Conservation (phyloP, 768 basidiomycete genomes). For the Trametes sanguinea region DNA sequence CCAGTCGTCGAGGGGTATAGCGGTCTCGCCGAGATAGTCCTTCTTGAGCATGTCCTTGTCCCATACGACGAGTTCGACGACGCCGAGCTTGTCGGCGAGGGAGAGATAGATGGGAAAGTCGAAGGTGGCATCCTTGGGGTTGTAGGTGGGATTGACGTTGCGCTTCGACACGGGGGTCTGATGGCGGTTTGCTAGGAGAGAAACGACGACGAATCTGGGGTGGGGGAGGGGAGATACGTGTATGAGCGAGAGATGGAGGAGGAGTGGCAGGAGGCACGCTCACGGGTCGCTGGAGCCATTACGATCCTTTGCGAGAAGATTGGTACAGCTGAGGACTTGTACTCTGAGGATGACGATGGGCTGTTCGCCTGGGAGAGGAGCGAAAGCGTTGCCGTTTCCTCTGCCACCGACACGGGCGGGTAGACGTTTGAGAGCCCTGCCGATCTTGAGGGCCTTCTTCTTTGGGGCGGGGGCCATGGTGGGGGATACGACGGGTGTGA, state of each 20-base stretch:
- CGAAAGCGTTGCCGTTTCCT: constrained; percentile 39
- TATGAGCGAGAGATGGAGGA: constrained; percentile 1
- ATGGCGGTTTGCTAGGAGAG: constrained; percentile 55
- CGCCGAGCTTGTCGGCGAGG: constrained; percentile 69
- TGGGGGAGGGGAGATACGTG: constrained; percentile 1
- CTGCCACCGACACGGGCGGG: constrained; percentile 49
- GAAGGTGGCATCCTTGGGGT: constrained; percentile 76
- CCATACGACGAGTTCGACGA: constrained; percentile 88
- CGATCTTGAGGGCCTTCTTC: constrained; percentile 52
- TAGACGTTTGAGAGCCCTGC: constrained; percentile 58
- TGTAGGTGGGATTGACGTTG: constrained; percentile 66
- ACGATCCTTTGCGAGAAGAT: constrained; percentile 63
- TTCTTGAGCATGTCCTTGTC: constrained; percentile 89
- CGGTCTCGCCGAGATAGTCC: constrained; percentile 91
- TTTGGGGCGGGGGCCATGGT: constrained; percentile 36
- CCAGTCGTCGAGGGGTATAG: constrained; percentile 81
- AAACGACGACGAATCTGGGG: constrained; percentile 69
- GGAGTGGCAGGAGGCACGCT: constrained; percentile 34
- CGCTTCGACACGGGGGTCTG: constrained; percentile 79
- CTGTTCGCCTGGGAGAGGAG: constrained; percentile 58
- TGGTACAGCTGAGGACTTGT: constrained; percentile 65
- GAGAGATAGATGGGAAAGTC: constrained; percentile 86
- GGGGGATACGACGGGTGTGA: neutral
- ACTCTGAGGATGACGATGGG: constrained; percentile 69
- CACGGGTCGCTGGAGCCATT: constrained; percentile 79